phyloP scores from a whole-genome alignment of 2,329 filamentous ascomycete species.

The Claviceps monticola region DNA sequence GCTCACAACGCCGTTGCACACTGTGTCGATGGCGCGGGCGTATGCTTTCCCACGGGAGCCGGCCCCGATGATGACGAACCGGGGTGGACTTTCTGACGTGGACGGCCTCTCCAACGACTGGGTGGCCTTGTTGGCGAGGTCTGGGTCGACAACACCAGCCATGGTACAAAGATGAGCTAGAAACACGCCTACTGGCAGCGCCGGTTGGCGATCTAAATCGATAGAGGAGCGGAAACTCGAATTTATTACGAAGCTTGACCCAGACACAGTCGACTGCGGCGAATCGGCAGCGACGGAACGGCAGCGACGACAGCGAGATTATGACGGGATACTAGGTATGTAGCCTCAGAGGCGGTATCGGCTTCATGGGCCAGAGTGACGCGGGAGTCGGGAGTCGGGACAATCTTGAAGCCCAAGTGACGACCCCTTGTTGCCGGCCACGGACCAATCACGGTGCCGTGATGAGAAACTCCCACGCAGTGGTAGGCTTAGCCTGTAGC shows the following conservation, averaged over 20 bases:
- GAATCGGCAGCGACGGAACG: too few species aligned
- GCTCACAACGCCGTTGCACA: conserved; percentile 53
- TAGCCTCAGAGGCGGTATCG: too few species aligned
- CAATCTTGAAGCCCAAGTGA: background rate
- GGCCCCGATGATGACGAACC: conserved; percentile 69
- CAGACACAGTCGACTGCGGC: too few species aligned
- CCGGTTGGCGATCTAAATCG: background rate
- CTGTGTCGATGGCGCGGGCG: conserved; percentile 50
- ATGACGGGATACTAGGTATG: too few species aligned
- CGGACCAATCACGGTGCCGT: conserved; percentile 4
- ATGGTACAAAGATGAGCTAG: conserved; percentile 5
- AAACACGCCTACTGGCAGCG: too few species aligned
- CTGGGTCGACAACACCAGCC: conserved; percentile 12
- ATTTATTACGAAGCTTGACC: too few species aligned
- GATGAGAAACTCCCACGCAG: conserved; percentile 6
- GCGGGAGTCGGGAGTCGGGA: too few species aligned
- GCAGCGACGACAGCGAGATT: too few species aligned
- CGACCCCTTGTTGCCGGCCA: background rate
- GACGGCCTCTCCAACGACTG: conserved; percentile 26
- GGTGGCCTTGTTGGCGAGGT: conserved; percentile 11
- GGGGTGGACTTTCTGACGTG: conserved; percentile 38
- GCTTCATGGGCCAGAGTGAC: too few species aligned
- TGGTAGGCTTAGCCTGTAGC: too few species aligned
- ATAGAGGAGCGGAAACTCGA: background rate
- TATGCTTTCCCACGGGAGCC: conserved; percentile 69